These are phyloP conservation scores for Lactarius quietus DNA, from an alignment of 768 basidiomycete genomes.

Conservation along the genomic window DNA sequence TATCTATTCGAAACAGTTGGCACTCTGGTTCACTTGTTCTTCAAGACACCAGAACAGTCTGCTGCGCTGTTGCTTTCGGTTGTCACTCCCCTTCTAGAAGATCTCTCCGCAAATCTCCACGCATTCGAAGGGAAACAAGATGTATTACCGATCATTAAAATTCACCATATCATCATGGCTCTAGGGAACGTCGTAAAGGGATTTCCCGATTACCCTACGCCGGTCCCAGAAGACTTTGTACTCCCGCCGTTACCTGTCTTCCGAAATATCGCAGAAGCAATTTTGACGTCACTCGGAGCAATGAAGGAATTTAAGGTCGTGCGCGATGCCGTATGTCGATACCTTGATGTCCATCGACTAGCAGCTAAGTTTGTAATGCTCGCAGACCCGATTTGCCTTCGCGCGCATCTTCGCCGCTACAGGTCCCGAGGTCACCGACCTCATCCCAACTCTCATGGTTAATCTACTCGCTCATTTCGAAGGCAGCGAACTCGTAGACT, in stretches of 20 bases:
- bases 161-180: slow-evolving; percentile 93
- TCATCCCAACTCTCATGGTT: slow-evolving; percentile 85
- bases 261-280: slow-evolving; percentile 78
- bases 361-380: slow-evolving; percentile 7
- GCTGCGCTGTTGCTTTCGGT: slow-evolving; percentile 67
- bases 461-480: slow-evolving; percentile 92
- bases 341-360: background rate
- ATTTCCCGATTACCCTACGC: slow-evolving; percentile 85
- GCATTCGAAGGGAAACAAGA: slow-evolving; percentile 58
- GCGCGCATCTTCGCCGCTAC: slow-evolving; percentile 88
- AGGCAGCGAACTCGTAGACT: slow-evolving; percentile 88
- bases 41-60: slow-evolving; percentile 62
- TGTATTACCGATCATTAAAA: slow-evolving; percentile 73
- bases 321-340: slow-evolving; percentile 77
- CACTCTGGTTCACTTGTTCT: slow-evolving; percentile 74
- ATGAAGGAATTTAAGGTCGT: slow-evolving; percentile 87
- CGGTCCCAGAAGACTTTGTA: slow-evolving; percentile 60
- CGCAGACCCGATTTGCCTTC: slow-evolving; percentile 88
- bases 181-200: slow-evolving; percentile 94
- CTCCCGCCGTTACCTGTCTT: slow-evolving; percentile 77
- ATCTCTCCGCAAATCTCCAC: slow-evolving; percentile 56
- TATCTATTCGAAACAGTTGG: slow-evolving; percentile 94
- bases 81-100: slow-evolving; percentile 77
- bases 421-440: slow-evolving; percentile 79
- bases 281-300: slow-evolving; percentile 80